Evolutionary conservation across 2,329 filamentous ascomycete species (phyloP), one percentile per base, ranked within the genome.

Genomic region (Cladosporium colombiae): DNA sequence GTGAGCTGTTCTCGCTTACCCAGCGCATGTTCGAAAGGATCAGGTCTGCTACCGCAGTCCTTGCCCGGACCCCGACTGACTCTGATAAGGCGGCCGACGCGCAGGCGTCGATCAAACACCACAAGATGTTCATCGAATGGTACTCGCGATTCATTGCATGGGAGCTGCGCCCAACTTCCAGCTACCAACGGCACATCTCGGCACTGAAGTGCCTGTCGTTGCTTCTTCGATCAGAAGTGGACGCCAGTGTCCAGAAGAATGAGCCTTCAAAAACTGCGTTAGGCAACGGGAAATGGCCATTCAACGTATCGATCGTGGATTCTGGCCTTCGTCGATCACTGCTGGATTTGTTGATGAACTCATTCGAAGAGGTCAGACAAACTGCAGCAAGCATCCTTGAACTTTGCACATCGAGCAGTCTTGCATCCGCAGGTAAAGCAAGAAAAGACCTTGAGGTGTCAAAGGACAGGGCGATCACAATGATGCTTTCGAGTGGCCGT

Each of bases 111-210:
- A 46, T 65, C 14, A 23, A 55, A 44, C 23, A 60, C 14, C 57
- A 59, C n/a, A 52, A 71, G 40, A 60, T 60, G 10, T 97, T 96
- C 72, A 70, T 96, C n/a, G 74, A 77, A 1, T 93, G 91, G 88
- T 96, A 94, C 74, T 72, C 91, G 1, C 73, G 79, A 1, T 95
- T 96, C 70, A 77, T 97, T 6, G 84, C 87, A 62, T 80, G 82
- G 44, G 93, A 98, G 72, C 80, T 99, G 25, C 85, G 87, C 2
- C 89, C 93, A 2, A 93, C 90, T 0, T 88, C 91, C 18, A 95
- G 93, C 13, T 99, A 98, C 74, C 93, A 96, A 75, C 87, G 93
- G 7, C 94, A 97, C 71, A 91, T 93, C 56, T 91, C 91, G 2
- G 88, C 92, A 2, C 78, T 98, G 5, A 92, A 89, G 73, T 88